Evolutionary conservation across 2,329 filamentous ascomycete species (phyloP), one percentile per base, ranked within the genome.

Genomic region (Fusarium drepaniforme): DNA sequence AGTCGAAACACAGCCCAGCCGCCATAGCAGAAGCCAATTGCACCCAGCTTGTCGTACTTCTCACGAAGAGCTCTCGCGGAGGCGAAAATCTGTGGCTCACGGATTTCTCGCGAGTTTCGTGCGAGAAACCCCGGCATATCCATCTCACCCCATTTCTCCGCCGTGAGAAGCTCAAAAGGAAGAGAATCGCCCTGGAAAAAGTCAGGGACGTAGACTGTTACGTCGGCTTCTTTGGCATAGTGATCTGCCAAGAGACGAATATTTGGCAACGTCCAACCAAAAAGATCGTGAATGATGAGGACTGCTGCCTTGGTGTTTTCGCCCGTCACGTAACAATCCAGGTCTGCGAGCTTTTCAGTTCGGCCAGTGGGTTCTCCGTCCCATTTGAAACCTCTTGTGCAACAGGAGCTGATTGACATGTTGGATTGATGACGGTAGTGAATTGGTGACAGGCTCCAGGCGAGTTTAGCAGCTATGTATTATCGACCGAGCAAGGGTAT

Each of bases 1-100:
- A 90, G 83, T 1, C 84, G 84, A 66, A 88, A 85, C 5, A 81
- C 81, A 0, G 85, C 88, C 88, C 88, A 89, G 8, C 86, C 87
- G 16, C 88, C 87, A 64, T 84, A 89, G 79, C 88, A 89, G 74
- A 83, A 89, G 3, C 87, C 88, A 3, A 87, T 79, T 0, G 85
- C 86, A 5, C 80, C 87, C 13, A 88, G 70, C 40, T 80, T 83
- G 7, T 74, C 72, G 73, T 84, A 80, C 63, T 80, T 75, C 12
- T 79, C 71, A 5, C 81, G 78, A 57, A 88, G 79, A 0, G 80
- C 80, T 38, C 75, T 72, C 4, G 85, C 85, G 35, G 78, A 84
- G 4, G 72, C 79, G 37, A 84, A 76, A 37, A 88, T 83, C 63
- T 85, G 83, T 3, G 84, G 83, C 69, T 82, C 84, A 25, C 86